Evolutionary conservation across 345 rosid genomes (phyloP).

Genomic region (Hibiscus syriacus): DNA sequence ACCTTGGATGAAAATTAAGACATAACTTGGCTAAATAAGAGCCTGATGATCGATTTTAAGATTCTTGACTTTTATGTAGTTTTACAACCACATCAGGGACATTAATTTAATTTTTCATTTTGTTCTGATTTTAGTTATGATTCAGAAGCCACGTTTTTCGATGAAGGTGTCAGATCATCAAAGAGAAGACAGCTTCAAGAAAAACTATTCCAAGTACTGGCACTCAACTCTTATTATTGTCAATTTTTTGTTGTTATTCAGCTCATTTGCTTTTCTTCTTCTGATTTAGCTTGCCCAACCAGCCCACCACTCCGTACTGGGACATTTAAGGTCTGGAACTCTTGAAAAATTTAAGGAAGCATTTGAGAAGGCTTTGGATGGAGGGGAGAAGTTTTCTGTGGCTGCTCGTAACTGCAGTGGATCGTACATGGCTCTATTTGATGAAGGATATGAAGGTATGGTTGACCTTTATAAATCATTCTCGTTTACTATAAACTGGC

Average conservation of each 20-base stretch:
- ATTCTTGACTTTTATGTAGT: background rate
- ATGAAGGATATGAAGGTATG: constrained; percentile 68
- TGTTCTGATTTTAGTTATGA: constrained; percentile 48
- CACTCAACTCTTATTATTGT: background rate
- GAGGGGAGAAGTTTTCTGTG: no score
- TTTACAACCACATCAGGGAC: background rate
- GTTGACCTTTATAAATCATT: background rate
- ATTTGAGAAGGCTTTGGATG: no score
- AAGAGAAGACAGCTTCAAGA: constrained; percentile 84
- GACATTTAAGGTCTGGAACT: constrained; percentile 16
- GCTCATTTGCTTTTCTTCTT: constrained; percentile 7
- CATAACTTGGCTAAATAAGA: background rate
- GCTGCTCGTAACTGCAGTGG: no score
- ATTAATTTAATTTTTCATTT: constrained; percentile 8
- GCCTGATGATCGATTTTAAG: background rate
- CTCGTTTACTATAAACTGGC: background rate
- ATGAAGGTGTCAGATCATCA: constrained; percentile 79
- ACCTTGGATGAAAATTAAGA: background rate
- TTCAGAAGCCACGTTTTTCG: constrained; percentile 72
- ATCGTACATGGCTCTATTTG: constrained; percentile 25
- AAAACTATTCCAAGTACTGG: constrained; percentile 77
- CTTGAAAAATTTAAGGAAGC: no score
- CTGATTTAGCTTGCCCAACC: constrained; percentile 73
- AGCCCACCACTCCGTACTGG: constrained; percentile 67
- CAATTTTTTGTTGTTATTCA: constrained; percentile 2